Conservation (phyloP, 805 yeast species). For the Cyberlindnera americana region DNA sequence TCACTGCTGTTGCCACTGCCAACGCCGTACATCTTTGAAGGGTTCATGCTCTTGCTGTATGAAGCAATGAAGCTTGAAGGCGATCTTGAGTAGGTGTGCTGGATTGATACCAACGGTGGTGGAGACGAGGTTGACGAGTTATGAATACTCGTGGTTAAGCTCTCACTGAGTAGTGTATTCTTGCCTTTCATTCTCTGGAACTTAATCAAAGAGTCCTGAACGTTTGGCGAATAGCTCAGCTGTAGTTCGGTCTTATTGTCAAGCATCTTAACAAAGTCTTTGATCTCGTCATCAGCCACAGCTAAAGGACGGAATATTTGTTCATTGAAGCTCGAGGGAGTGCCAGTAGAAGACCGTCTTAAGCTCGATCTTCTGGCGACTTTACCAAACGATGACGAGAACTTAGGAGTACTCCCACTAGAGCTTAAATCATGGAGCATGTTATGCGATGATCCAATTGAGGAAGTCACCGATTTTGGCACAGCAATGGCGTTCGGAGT, state of each 20-base stretch:
- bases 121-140: conserved; percentile 28
- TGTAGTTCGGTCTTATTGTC: conserved; percentile 59
- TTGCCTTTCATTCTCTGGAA: conserved; percentile 51
- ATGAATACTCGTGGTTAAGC: conserved; percentile 43
- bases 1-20: conserved; percentile 21
- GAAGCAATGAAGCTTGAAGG: conserved; percentile 13
- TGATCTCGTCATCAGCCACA: conserved; percentile 49
- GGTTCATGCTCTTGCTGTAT: conserved; percentile 25
- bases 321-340: conserved; percentile 31
- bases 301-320: conserved; percentile 5
- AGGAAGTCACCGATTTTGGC: conserved; percentile 28
- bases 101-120: conserved; percentile 12
- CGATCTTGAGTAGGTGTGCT: conserved; percentile 7
- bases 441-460: conserved; percentile 19
- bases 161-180: conserved; percentile 54
- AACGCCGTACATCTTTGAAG: conserved; percentile 28
- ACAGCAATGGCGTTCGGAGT: conserved; percentile 20
- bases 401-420: conserved; percentile 51
- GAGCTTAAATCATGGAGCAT: conserved; percentile 29
- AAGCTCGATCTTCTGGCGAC: conserved; percentile 49
- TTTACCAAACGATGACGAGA: conserved; percentile 73
- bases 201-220: conserved; percentile 44
- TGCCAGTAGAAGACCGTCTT: conserved; percentile 32
- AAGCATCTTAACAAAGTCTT: conserved; percentile 68
- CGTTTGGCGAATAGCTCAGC: conserved; percentile 27